Base-by-base conservation (phyloP, 805 yeast species). In the Kazachstania psychrophila region DNA sequence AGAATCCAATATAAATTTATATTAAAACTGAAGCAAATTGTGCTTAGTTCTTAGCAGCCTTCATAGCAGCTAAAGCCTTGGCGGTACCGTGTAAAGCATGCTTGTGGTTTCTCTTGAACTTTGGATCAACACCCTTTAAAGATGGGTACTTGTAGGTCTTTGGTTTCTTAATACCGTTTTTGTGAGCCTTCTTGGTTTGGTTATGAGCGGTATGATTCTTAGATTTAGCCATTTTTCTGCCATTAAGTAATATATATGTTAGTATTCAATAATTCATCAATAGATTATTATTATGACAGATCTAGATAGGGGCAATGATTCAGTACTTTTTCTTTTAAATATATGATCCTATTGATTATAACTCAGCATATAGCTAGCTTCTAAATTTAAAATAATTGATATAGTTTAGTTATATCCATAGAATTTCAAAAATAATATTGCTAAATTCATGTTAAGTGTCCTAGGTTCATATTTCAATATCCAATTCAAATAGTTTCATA, bases 121-220 rank as follows among this genome's bases (percentile, higher is more conserved):
- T 92, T 68, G 98, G 79, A 72, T 92, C 97, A 69, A 89, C 96
- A 78, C 95, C 95, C 75, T 85, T 89, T 72, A 86, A 77, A 54
- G 97, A 88, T 58, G 96, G 95, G 80, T 89, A 87, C 77, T 85
- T 88, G 94, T 78, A 73, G 66, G 95, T 81, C 80, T 77, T 84
- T 62, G 96, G 96, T 88, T 89, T 92, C 84, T 89, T 89, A 77
- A 92, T 89, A 77, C 98, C 98, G 83, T 92, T 92, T 69, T 81
- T 88, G 96, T 92, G 98, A 65, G 97, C 97, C 94, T 92, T 92
- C 70, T 73, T 83, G 87, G 82, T 84, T 75, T 89, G 97, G 94
- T 92, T 92, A 75, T 92, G 98, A 74, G 87, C 88, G 73, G 98
- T 92, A 72, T 92, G 97, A 76, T 92, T 92, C 96, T 92, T 92